phyloP scores from a whole-genome alignment of 257 asterid species.

The Lavandula angustifolia region DNA sequence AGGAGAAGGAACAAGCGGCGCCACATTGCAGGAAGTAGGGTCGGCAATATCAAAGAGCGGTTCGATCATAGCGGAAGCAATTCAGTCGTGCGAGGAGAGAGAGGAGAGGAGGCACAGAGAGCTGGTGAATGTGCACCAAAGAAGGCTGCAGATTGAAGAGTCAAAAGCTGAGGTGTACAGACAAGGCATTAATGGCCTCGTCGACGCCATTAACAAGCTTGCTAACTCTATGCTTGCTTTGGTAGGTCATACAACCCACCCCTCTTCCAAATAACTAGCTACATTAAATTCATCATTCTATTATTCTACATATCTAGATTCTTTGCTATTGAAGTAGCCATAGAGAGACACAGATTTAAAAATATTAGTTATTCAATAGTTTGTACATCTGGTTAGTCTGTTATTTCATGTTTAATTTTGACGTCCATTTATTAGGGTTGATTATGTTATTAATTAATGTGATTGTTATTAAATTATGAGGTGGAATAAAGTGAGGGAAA shows the following conservation, averaged over 20 bases:
- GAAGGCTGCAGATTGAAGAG: conserved; percentile 72
- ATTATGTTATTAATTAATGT: too few relatives aligned
- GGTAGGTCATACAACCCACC: conserved; percentile 43
- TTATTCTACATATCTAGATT: background rate
- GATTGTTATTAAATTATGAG: too few relatives aligned
- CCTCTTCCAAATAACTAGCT: conserved; percentile 7
- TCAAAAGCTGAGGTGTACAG: conserved; percentile 74
- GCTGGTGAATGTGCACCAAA: conserved; percentile 63
- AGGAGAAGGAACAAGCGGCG: conserved; percentile 19
- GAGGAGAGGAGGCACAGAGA: conserved; percentile 74
- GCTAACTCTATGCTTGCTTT: conserved; percentile 75
- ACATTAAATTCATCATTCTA: background rate
- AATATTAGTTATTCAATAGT: conserved; percentile 22
- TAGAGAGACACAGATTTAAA: background rate
- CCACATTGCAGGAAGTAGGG: conserved; percentile 51
- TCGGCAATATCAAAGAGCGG: conserved; percentile 69
- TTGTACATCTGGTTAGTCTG: conserved; percentile 31
- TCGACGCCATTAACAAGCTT: conserved; percentile 80
- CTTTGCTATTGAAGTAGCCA: background rate
- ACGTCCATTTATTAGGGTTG: too few relatives aligned
- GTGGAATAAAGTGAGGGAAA: conserved; percentile 4
- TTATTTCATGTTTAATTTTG: conserved; percentile 6
- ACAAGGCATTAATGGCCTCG: conserved; percentile 75
- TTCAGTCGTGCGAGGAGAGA: conserved; percentile 67
- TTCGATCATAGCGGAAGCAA: conserved; percentile 63